phyloP scores from a whole-genome alignment of 78 protist genomes.

The Dictyostelium firmibasis region DNA sequence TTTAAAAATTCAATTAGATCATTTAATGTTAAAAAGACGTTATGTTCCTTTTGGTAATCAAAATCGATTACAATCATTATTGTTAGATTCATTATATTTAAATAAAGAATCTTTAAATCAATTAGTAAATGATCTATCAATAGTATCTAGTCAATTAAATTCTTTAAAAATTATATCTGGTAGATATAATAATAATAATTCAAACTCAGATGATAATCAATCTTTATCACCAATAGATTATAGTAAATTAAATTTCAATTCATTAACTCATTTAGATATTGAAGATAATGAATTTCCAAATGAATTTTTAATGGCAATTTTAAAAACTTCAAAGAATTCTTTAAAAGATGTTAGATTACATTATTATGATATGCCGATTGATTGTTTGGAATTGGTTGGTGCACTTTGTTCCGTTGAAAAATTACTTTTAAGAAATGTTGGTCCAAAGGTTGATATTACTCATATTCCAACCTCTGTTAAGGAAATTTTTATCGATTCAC shows the following conservation, averaged over 20 bases:
- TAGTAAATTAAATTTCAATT: background rate
- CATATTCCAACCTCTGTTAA: background rate
- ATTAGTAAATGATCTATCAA: background rate
- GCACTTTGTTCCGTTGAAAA: background rate
- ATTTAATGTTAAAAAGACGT: background rate
- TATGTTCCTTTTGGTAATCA: background rate
- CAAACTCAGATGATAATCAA: background rate
- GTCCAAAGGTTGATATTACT: background rate
- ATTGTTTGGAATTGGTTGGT: background rate
- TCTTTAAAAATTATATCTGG: background rate
- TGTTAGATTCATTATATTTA: background rate
- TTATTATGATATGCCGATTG: background rate
- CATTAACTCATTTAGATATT: background rate
- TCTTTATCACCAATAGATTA: background rate
- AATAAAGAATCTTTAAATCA: background rate
- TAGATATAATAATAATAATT: no score
- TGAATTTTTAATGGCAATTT: background rate
- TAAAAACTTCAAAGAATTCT: background rate
- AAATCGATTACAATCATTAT: background rate
- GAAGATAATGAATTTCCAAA: background rate
- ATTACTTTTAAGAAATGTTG: background rate
- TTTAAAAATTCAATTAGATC: background rate
- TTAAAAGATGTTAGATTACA: background rate
- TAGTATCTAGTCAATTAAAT: background rate
- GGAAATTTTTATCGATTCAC: background rate